Percentiles rank a stretch among this genome's conserved stretches.
Evolutionary conservation across 1,139 yeast genomes (phyloP).

Genomic region (Pichia inconspicua): DNA sequence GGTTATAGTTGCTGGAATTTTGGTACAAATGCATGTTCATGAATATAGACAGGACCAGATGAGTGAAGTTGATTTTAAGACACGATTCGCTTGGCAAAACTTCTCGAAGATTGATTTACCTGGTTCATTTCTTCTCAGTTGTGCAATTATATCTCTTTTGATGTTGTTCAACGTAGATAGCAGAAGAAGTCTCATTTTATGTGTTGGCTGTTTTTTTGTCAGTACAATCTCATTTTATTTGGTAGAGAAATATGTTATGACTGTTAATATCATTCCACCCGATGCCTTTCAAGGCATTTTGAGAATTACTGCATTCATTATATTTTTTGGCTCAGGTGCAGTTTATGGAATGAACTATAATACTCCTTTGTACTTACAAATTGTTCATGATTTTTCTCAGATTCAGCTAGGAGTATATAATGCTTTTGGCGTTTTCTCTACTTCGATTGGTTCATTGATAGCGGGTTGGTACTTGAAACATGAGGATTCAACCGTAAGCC

Average conservation of each 20-base stretch:
- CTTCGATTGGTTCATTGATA: conserved; percentile 52
- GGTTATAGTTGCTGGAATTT: conserved; percentile 28
- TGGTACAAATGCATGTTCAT: conserved; percentile 28
- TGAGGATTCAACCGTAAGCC: conserved; percentile 42
- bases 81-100: conserved; percentile 29
- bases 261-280: conserved; percentile 51
- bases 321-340: conserved; percentile 45
- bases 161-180: conserved; percentile 28
- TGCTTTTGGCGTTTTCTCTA: conserved; percentile 38
- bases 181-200: conserved; percentile 8
- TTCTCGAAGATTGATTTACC: conserved; percentile 32
- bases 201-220: conserved; percentile 12
- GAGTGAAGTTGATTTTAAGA: conserved; percentile 27
- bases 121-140: conserved; percentile 32
- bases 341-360: conserved; percentile 24
- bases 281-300: conserved; percentile 33
- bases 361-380: conserved; percentile 36
- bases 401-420: conserved; percentile 40
- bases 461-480: conserved; percentile 46
- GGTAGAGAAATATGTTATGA: conserved; percentile 40
- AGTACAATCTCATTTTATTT: conserved; percentile 31
- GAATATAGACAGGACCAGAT: conserved; percentile 26
- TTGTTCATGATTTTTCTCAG: conserved; percentile 53
- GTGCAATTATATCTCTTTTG: conserved; percentile 23
- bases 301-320: conserved; percentile 38